These are phyloP conservation scores for Hebeloma cylindrosporum DNA, from an alignment of 768 basidiomycete species.

Conservation along the genomic window DNA sequence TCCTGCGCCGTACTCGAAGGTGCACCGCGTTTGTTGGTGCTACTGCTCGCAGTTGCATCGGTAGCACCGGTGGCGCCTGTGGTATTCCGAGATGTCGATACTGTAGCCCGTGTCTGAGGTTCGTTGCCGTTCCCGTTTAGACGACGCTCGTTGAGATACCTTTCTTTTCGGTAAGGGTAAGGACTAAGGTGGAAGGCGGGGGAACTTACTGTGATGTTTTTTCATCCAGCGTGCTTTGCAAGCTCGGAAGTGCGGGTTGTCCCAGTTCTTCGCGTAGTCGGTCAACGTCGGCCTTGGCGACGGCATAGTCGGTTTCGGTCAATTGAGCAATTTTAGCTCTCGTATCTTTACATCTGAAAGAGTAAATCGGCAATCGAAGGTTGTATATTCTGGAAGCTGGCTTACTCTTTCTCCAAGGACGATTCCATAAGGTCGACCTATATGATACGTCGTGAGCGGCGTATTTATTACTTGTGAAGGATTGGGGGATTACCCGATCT, in stretches of 20 bases:
- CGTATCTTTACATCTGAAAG: conserved; percentile 60
- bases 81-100: conserved; percentile 2
- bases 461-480: not conserved
- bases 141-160: conserved; percentile 64
- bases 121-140: conserved; percentile 45
- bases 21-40: conserved; percentile 31
- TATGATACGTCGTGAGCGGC: conserved; percentile 8
- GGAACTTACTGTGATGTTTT: conserved; percentile 50
- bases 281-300: conserved; percentile 77
- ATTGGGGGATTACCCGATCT: conserved; percentile 49
- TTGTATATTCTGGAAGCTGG: conserved; percentile 10
- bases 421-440: conserved; percentile 69
- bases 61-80: conserved; percentile 6
- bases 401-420: conserved; percentile 69
- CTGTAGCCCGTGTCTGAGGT: conserved; percentile 17
- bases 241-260: conserved; percentile 66
- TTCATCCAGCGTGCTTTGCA: conserved; percentile 76
- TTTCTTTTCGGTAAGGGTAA: conserved; percentile 23
- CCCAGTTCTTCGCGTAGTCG: conserved; percentile 73
- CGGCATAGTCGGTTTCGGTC: conserved; percentile 74
- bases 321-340: conserved; percentile 64
- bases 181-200: conserved; percentile 4
- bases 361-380: conserved; percentile 1
- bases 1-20: conserved; percentile 16
- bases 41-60: conserved; percentile 6